Base-by-base conservation (phyloP, 768 basidiomycete genomes). In the Auricularia auricula-judae region DNA sequence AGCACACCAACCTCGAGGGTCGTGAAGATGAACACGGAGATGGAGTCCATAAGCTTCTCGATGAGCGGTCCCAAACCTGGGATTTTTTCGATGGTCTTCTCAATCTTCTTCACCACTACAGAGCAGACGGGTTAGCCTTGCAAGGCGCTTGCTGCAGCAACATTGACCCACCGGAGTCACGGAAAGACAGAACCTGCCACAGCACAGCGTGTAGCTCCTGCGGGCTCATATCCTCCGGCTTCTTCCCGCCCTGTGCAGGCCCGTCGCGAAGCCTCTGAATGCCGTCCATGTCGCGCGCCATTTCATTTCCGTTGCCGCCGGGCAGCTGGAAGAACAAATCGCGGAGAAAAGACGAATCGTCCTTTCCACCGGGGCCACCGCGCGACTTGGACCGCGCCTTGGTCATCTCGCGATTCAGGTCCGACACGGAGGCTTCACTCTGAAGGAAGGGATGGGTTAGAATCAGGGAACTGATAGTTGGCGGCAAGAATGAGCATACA, bases 161-260 rank as follows among this genome's bases (percentile, higher is more conserved):
- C 4, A 53, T 21, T 21, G 10, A 71, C 81, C 11, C 64, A 86
- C 86, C 83, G 4, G 85, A 84, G 75, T 96, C 93, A 61, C 92
- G 80, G 76, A 95, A 95, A 34, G 79, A 85, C 72, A 98, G 73
- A 4, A 96, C 84, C 75, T 91, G 84, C 92, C 93, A 95, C 23
- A 95, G 75, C 2, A 86, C 84, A 1, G 82, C 76, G 72, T 94
- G 91, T 61, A 96, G 68, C 73, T 98, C 92, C 74, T 95, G 91
- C 3, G 94, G 93, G 62, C 76, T 85, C 92, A 98, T 91, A 18
- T 89, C 83, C 66, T 86, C 84, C 0, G 93, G 89, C 14, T 79
- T 76, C 73, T 86, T 88, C 3, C 87, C 88, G 0, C 84, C 85
- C 59, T 71, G 68, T 4, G 11, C 7, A 1, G 83, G 79, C 0